Evolutionary conservation across 345 rosid species (phyloP).

Genomic region (Bruguiera sexangula): DNA sequence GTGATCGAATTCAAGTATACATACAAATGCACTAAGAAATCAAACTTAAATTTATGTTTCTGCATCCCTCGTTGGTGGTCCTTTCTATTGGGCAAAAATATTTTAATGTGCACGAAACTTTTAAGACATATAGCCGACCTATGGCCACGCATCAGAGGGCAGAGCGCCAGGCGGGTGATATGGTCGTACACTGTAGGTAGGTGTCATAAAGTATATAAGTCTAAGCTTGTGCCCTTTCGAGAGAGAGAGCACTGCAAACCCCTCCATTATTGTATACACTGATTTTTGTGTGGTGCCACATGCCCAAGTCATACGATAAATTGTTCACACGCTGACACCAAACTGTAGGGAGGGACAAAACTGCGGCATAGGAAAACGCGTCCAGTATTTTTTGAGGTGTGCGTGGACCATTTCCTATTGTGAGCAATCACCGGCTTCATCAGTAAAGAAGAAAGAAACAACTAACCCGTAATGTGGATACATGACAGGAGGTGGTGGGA

Average conservation of each 20-base stretch:
- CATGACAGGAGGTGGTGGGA: constrained; percentile 41
- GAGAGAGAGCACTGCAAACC: neutral
- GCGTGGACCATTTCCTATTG: constrained; percentile 24
- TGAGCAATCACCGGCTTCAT: neutral
- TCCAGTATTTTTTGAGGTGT: neutral
- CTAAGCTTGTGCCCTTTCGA: neutral
- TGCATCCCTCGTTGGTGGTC: neutral
- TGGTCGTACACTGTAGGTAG: neutral
- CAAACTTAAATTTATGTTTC: too few species aligned
- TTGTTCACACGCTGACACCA: constrained; percentile 17
- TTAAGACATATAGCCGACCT: too few species aligned
- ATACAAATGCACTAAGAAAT: too few species aligned
- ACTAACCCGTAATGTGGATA: constrained; percentile 62
- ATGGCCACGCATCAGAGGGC: neutral
- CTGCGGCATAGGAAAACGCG: neutral
- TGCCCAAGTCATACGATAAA: constrained; percentile 4
- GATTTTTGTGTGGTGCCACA: constrained; percentile 5
- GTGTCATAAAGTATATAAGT: constrained; percentile 6
- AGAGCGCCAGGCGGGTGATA: neutral
- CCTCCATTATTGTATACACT: neutral
- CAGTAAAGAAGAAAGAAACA: constrained; percentile 9
- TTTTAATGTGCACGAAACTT: too few species aligned
- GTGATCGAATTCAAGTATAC: too few species aligned
- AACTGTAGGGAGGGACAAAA: constrained; percentile 4
- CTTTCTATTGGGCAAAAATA: neutral